Evolutionary conservation across 2,329 filamentous ascomycete genomes (phyloP).

Genomic region (Alternaria atra): DNA sequence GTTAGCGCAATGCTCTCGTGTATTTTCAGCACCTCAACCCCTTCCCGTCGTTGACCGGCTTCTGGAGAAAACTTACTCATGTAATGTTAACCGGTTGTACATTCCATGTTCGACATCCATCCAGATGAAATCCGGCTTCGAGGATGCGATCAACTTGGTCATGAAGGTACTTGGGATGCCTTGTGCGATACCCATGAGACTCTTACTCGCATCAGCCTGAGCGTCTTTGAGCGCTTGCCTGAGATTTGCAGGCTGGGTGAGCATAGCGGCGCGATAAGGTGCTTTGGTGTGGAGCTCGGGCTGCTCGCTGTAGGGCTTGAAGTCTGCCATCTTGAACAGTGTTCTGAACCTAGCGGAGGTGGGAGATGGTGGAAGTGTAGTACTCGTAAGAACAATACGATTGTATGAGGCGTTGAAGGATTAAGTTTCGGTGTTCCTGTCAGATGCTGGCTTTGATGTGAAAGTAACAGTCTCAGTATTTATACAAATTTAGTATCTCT

Average conservation of each 20-base stretch:
- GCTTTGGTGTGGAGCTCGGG: slow-evolving; percentile 33
- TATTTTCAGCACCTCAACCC: not conserved
- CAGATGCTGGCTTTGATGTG: not conserved
- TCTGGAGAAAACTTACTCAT: slow-evolving; percentile 26
- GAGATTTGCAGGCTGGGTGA: slow-evolving; percentile 36
- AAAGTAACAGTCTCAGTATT: not conserved
- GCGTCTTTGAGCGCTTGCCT: slow-evolving; percentile 34
- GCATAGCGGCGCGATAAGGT: slow-evolving; percentile 31
- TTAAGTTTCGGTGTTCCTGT: not conserved
- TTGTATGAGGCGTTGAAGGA: not conserved
- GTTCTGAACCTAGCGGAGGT: not conserved
- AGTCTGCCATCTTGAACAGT: slow-evolving; percentile 22
- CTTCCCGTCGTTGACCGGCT: too few relatives aligned
- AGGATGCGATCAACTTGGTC: slow-evolving; percentile 38
- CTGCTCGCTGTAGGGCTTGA: slow-evolving; percentile 35
- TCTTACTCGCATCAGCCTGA: slow-evolving; percentile 32
- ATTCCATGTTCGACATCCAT: slow-evolving; percentile 42
- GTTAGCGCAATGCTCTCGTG: not conserved
- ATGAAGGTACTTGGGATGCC: slow-evolving; percentile 38
- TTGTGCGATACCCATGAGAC: slow-evolving; percentile 37
- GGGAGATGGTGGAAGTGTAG: not conserved
- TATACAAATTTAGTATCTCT: not conserved
- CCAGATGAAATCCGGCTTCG: slow-evolving; percentile 41
- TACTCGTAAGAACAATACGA: not conserved
- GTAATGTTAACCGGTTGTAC: slow-evolving; percentile 36